A percentile compares a stretch with the other conserved stretches of the same genome.
phyloP scores from a whole-genome alignment of 805 yeast genomes.

The Schwanniomyces occidentalis region DNA sequence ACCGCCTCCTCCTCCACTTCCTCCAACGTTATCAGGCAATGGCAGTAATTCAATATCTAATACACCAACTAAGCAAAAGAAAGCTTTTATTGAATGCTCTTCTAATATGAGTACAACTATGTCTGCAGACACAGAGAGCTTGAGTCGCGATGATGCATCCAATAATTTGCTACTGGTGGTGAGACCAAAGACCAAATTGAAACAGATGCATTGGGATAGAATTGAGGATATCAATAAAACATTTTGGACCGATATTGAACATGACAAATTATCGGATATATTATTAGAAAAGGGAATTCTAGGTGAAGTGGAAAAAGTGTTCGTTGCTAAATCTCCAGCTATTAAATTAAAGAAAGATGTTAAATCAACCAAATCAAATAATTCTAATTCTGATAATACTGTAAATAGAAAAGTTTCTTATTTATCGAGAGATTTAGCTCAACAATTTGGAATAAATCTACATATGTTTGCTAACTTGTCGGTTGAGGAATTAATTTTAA shows the following conservation, averaged over 20 bases:
- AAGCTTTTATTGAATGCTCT: neutral
- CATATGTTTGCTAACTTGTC: slow-evolving; percentile 67
- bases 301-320: slow-evolving; percentile 79
- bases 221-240: slow-evolving; percentile 82
- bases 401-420: slow-evolving; percentile 61
- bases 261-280: slow-evolving; percentile 58
- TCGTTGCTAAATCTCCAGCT: slow-evolving; percentile 72
- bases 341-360: slow-evolving; percentile 36
- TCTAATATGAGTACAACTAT: neutral
- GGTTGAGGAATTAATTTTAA: slow-evolving; percentile 67
- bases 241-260: slow-evolving; percentile 75
- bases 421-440: slow-evolving; percentile 82
- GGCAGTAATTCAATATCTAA: neutral
- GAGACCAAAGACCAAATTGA: slow-evolving; percentile 75
- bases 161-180: neutral
- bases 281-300: slow-evolving; percentile 76
- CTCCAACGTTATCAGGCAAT: slow-evolving; percentile 11
- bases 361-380: slow-evolving; percentile 3
- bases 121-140: neutral
- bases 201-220: slow-evolving; percentile 97
- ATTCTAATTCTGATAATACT: slow-evolving; percentile 14
- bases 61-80: slow-evolving; percentile 1
- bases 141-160: too few species aligned
- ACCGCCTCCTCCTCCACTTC: slow-evolving; percentile 16
- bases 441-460: slow-evolving; percentile 91